Base-by-base conservation (phyloP, 1,284 basidiomycete species). In the Leccinum huronense region DNA sequence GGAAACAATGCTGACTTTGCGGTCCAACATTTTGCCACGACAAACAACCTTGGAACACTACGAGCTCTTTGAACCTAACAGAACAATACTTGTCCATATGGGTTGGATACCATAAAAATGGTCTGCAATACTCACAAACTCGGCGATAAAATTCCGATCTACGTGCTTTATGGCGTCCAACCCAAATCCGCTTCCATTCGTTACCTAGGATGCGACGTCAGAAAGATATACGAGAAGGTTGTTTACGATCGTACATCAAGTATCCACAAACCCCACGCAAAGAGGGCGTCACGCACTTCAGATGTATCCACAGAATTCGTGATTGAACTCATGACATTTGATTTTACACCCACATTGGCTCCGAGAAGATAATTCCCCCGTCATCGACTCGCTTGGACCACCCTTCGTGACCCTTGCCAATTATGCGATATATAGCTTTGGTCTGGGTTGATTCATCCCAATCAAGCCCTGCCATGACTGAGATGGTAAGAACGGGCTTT, bases 91-190 rank as follows among this genome's bases (percentile, higher is more conserved):
- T 1, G 11, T 67, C 23, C 13, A 3, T 55, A 38, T 59, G 58
- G 10, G 55, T 62, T 33, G 55, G 48, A 27, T 31, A 59, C 36
- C 40, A 55, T 33, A 36, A 54, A 54, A 51, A 48, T 45, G 57
- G 27, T 13, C 55, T 59, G 23, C 3, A 30, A 23, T 13, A 76
- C 84, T 74, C 67, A 92, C 91, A 77, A 90, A 92, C 58, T 83
- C 80, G 2, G 84, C 70, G 16, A 90, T 75, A 70, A 92, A 93
- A 33, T 78, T 77, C 63, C 82, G 78, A 72, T 93, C 90, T 64
- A 91, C 88, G 68, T 93, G 90, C 74, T 95, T 96, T 71, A 95
- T 91, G 11, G 94, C 95, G 71, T 96, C 95, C 42, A 96, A 83
- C 55, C 94, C 83, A 77, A 95, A 95, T 3, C 95, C 95, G 33